A percentile compares a stretch with the other conserved stretches of the same genome.
These are phyloP conservation scores for Xylariaceae sp. DNA, from an alignment of 2,329 filamentous ascomycete species.

Conservation along the genomic window DNA sequence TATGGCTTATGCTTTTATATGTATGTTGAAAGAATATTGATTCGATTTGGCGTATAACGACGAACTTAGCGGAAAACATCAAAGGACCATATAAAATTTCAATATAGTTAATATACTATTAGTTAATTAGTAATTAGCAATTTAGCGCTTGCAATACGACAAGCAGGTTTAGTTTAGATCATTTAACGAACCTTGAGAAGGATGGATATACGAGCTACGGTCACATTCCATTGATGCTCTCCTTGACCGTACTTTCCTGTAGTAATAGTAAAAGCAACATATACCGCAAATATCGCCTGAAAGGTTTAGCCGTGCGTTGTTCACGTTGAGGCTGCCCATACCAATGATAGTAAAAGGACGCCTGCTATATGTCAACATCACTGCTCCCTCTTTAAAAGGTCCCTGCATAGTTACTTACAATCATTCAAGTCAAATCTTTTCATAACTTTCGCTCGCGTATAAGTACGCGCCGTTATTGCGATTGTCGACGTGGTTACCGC, in stretches of 20 bases:
- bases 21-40: constrained; percentile 22
- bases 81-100: constrained; percentile 21
- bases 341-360: background rate
- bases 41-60: constrained; percentile 26
- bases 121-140: background rate
- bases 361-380: background rate
- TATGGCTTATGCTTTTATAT: background rate
- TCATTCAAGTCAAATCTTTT: constrained; percentile 21
- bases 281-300: constrained; percentile 9
- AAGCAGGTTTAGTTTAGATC: background rate
- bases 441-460: background rate
- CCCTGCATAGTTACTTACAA: constrained; percentile 11
- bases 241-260: constrained; percentile 16
- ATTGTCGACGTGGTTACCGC: background rate
- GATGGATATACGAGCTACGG: background rate
- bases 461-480: constrained; percentile 3
- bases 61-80: constrained; percentile 25
- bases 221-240: constrained; percentile 23
- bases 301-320: too few species aligned
- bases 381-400: background rate
- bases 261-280: constrained; percentile 1
- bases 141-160: background rate
- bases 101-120: constrained; percentile 19
- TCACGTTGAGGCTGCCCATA: too few species aligned
- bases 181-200: constrained; percentile 14